Base-by-base conservation (phyloP, 2,329 filamentous ascomycete species). In the Hawksworthiomyces lignivorus region DNA sequence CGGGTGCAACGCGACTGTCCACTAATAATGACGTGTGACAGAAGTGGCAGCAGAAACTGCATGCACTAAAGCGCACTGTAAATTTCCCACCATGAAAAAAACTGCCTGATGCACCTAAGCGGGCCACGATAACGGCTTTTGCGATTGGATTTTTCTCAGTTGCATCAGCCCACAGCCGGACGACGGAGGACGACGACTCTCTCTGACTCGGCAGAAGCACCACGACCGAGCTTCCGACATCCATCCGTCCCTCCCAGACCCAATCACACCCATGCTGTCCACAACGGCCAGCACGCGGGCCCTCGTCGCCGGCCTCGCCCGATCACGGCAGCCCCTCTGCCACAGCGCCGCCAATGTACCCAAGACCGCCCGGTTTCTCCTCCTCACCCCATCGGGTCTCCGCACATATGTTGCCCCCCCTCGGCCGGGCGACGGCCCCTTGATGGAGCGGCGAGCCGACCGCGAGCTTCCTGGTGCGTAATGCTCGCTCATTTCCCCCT, bases 371-470 rank as follows among this genome's bases (percentile, higher is more conserved):
- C 30, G 21, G 22, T 43, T 12, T 33, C 24, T 30, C 28, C 24
- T 36, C 18, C 18, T 29, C 27, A 33, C 41, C 36, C 30, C 36
- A 10, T 30, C 44, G 11, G 7, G 28, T 4, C 26, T 26, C 50
- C 62, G 73, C 50, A 67, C 70, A 49, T 57, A 75, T 43, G 67
- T 75, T 41, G 64, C 73, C 10, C 71, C 78, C 19, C 78, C 78
- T 5, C 74, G 69, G 52, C 63, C 65, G 12, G 76, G 77, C 47
- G 73, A 77, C 56, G 77, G 75, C 20, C 80, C 79, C 40, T 61
- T 84, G 51, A 75, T 84, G 72, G 72, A 77, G 55, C 70, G 81
- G 51, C 68, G 78, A 47, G 63, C 77, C 28, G 78, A 85, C 57
- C 73, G 81, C 50, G 77, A 82, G 55, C 70, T 84, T 15, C 81